These are phyloP conservation scores for Lentinula sp. DNA, from an alignment of 768 basidiomycete species.

Conservation along the genomic window DNA sequence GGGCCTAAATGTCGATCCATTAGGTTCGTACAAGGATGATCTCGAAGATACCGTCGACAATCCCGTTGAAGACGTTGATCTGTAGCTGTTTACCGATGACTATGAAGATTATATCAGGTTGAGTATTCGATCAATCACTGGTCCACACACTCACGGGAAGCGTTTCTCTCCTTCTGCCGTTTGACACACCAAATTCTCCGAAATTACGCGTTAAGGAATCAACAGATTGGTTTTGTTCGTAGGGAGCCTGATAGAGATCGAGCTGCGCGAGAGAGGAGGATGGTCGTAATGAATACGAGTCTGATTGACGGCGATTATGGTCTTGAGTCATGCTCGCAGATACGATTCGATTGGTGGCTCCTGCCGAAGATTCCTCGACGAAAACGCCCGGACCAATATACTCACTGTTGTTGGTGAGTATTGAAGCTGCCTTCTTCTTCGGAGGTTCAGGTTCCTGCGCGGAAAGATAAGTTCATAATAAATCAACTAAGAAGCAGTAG, in stretches of 20 bases:
- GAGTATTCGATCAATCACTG: neutral
- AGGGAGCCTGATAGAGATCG: conserved; percentile 70
- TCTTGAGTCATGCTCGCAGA: conserved; percentile 27
- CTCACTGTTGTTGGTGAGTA: conserved; percentile 38
- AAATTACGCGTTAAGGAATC: conserved; percentile 61
- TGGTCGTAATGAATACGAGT: conserved; percentile 52
- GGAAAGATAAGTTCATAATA: conserved; percentile 7
- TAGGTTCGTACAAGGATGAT: conserved; percentile 24
- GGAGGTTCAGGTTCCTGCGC: conserved; percentile 66
- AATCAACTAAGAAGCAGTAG: neutral
- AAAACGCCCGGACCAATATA: conserved; percentile 81
- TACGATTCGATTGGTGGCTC: conserved; percentile 23
- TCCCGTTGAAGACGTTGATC: conserved; percentile 29
- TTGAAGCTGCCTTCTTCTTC: conserved; percentile 54
- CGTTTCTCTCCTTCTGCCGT: conserved; percentile 47
- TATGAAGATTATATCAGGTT: conserved; percentile 12
- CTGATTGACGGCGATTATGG: conserved; percentile 35
- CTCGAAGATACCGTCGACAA: conserved; percentile 26
- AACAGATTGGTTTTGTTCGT: conserved; percentile 48
- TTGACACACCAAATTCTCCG: conserved; percentile 54
- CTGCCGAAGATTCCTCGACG: conserved; percentile 27
- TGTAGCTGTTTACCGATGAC: conserved; percentile 30
- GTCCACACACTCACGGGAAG: conserved; percentile 41
- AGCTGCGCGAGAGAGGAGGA: conserved; percentile 57
- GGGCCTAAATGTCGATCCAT: conserved; percentile 23